phyloP scores from a whole-genome alignment of 1,284 basidiomycete species.

The Trichosporon ovoides region DNA sequence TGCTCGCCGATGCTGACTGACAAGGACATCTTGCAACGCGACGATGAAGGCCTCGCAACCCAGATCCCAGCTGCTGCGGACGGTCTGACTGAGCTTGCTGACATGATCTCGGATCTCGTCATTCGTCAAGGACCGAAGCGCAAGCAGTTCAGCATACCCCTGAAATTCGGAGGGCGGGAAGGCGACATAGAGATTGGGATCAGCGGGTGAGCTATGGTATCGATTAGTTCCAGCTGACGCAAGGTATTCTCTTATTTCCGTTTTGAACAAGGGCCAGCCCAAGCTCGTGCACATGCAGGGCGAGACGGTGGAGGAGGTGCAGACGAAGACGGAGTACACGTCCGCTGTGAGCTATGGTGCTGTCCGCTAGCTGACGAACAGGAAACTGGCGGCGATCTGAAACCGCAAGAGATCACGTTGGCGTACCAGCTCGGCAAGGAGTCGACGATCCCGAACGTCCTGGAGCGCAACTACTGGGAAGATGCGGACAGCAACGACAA shows the following conservation, averaged over 20 bases:
- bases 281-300: constrained; percentile 76
- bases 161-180: constrained; percentile 60
- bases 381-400: constrained; percentile 45
- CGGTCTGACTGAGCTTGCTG: constrained; percentile 58
- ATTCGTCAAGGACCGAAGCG: constrained; percentile 83
- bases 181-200: constrained; percentile 79
- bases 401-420: constrained; percentile 37
- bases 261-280: constrained; percentile 73
- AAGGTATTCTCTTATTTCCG: constrained; percentile 78
- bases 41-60: background rate
- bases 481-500: constrained; percentile 15
- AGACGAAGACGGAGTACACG: constrained; percentile 64
- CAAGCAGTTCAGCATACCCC: constrained; percentile 73
- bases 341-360: constrained; percentile 59
- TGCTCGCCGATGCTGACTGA: background rate
- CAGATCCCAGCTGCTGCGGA: constrained; percentile 54
- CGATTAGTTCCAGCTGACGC: background rate
- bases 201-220: constrained; percentile 62
- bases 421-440: constrained; percentile 47
- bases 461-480: constrained; percentile 46
- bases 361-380: constrained; percentile 7
- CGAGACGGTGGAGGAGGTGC: constrained; percentile 67
- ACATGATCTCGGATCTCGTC: constrained; percentile 59
- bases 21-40: background rate
- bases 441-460: constrained; percentile 34